Evolutionary conservation across 1,139 yeast species (phyloP), one percentile per base, ranked within the genome.

Genomic region (Eremothecium gossypii): DNA sequence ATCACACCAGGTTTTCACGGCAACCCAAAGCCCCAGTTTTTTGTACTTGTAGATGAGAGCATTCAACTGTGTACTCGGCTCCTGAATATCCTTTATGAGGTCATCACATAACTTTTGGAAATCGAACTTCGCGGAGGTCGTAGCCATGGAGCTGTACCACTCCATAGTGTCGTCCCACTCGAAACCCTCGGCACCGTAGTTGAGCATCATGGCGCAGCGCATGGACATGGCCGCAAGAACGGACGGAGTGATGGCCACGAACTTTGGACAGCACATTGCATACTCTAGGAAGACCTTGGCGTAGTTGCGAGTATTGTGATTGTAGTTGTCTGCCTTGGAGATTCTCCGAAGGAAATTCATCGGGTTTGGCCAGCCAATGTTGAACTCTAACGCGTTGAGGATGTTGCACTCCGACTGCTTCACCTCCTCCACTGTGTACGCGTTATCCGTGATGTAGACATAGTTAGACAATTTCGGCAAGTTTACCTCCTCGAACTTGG

Each of bases 401-500:
- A 91, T 81, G 55, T 76, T 82, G 62, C 81, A 79, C 64, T 91
- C 98, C 27, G 95, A 95, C 54, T 76, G 79, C 52, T 87, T 71
- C 45, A 91, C 85, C 57, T 86, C 95, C 44, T 81, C 86, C 59
- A 81, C 91, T 8, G 85, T 73, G 58, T 83, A 86, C 10, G 91
- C 86, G 23, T 70, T 70, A 62, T 86, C 96, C 27, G 96, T 86
- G 49, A 87, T 86, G 61, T 84, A 85, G 13, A 95, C 86, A 61
- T 87, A 89, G 63, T 86, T 84, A 49, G 82, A 77, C 39, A 91
- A 82, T 37, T 91, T 81, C 4, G 98, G 98, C 8, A 91, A 75
- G 60, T 83, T 84, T 30, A 91, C 95, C 66, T 91, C 98, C 66
- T 91, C 98, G 62, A 84, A 87, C 66, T 89, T 89, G 12, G 96